Percentiles rank a stretch among this genome's conserved stretches.
Conservation (phyloP, 2,329 filamentous ascomycete species). For the Alternaria sp. region DNA sequence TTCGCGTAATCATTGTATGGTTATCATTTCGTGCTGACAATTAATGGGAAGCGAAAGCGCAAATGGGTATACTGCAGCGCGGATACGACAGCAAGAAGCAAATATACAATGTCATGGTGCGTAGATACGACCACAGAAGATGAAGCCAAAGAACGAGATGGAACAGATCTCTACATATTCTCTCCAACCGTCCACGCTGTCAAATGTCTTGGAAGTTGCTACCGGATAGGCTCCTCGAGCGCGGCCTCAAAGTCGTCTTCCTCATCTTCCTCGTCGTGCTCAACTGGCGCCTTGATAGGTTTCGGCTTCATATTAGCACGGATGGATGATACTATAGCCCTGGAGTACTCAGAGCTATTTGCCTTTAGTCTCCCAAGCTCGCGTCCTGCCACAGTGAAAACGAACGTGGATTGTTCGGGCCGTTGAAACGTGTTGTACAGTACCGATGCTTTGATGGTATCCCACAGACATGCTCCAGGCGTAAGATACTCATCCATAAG, state of each 20-base stretch:
- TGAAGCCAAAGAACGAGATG: not conserved
- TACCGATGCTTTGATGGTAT: constrained; percentile 56
- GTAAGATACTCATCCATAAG: constrained; percentile 26
- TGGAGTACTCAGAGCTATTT: constrained; percentile 7
- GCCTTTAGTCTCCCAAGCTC: constrained; percentile 53
- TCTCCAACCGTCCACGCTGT: no score
- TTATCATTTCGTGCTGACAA: not conserved
- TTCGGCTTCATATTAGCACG: constrained; percentile 43
- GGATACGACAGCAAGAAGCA: not conserved
- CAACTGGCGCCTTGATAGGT: constrained; percentile 30
- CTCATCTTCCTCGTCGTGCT: constrained; percentile 18
- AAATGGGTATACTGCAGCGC: not conserved
- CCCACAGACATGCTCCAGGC: constrained; percentile 48
- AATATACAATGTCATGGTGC: not conserved
- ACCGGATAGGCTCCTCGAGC: constrained; percentile 3
- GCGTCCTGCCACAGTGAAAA: constrained; percentile 52
- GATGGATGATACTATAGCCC: constrained; percentile 29
- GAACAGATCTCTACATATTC: not conserved
- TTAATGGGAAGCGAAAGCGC: not conserved
- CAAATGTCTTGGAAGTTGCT: not conserved
- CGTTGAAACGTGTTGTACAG: constrained; percentile 41
- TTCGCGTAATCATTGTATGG: not conserved
- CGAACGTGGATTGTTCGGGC: constrained; percentile 37
- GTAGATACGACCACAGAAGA: not conserved
- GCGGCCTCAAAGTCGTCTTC: constrained; percentile 32